Conservation (phyloP, 768 basidiomycete species). For the Boletus rex-veris region DNA sequence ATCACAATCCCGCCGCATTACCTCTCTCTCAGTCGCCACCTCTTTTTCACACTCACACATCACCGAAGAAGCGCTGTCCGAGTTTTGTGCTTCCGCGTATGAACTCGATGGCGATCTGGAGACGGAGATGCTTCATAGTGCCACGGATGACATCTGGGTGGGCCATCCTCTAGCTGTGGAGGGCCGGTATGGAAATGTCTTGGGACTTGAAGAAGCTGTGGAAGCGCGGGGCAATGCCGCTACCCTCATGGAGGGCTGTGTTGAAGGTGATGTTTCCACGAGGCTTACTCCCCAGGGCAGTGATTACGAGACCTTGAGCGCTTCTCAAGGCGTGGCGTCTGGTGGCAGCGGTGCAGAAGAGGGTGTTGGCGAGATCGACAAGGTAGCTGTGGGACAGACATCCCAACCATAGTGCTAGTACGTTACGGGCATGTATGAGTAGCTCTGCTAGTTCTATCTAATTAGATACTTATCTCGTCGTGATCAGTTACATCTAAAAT, state of each 20-base stretch:
- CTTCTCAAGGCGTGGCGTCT: neutral
- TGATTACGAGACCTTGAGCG: constrained; percentile 13
- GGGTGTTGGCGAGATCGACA: neutral
- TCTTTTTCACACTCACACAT: constrained; percentile 23
- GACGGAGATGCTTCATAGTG: constrained; percentile 24
- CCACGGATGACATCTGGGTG: constrained; percentile 18
- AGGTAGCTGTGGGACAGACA: neutral
- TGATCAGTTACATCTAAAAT: too few relatives aligned
- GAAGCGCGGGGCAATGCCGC: constrained; percentile 2
- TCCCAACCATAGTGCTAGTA: neutral
- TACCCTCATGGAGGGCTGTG: constrained; percentile 8
- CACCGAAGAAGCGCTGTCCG: constrained; percentile 22
- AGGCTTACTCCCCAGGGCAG: neutral
- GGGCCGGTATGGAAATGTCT: neutral
- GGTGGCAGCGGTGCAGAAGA: neutral
- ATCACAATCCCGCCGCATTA: constrained; percentile 15
- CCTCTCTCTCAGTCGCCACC: constrained; percentile 20
- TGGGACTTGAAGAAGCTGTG: neutral
- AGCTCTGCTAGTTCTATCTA: too few relatives aligned
- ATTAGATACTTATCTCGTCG: too few relatives aligned
- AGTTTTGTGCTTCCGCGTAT: constrained; percentile 22
- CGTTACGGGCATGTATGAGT: too few relatives aligned
- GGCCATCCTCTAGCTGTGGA: constrained; percentile 13
- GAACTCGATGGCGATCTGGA: constrained; percentile 28
- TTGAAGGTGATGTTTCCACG: neutral